These are phyloP conservation scores for Herpotrichia juniperi DNA, from an alignment of 2,329 filamentous ascomycete species.

Conservation along the genomic window DNA sequence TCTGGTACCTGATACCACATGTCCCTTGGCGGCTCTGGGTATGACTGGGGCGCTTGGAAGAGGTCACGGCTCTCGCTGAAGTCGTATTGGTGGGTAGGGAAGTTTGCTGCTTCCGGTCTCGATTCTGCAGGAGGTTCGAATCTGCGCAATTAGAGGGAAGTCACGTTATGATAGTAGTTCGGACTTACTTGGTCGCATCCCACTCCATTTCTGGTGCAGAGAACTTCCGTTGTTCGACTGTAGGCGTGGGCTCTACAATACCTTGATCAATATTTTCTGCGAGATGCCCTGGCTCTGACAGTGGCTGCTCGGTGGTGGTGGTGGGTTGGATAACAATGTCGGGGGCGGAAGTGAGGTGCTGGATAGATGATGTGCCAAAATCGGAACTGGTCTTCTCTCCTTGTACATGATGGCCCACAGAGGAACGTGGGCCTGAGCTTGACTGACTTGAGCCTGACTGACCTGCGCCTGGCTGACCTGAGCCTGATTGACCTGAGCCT, in stretches of 20 bases:
- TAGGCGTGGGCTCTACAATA: slow-evolving; percentile 50
- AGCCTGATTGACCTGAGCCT: slow-evolving; percentile 6
- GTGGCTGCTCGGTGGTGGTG: slow-evolving; percentile 49
- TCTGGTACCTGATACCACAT: slow-evolving; percentile 88
- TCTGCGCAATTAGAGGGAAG: slow-evolving; percentile 24
- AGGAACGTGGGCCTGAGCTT: slow-evolving; percentile 8
- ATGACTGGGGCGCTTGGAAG: slow-evolving; percentile 77
- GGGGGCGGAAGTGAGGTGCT: slow-evolving; percentile 22
- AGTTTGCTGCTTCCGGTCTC: slow-evolving; percentile 82
- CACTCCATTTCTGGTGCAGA: slow-evolving; percentile 65
- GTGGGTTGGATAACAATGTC: slow-evolving; percentile 33
- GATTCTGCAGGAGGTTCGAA: slow-evolving; percentile 65
- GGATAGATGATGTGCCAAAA: slow-evolving; percentile 16
- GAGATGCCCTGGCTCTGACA: slow-evolving; percentile 50
- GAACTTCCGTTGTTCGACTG: slow-evolving; percentile 57
- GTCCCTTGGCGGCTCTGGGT: slow-evolving; percentile 82
- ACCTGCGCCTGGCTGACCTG: no score
- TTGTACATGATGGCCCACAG: slow-evolving; percentile 31
- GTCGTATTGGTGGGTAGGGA: slow-evolving; percentile 77
- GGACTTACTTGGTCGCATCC: slow-evolving; percentile 65
- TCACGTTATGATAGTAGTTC: not conserved
- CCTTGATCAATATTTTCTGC: slow-evolving; percentile 53
- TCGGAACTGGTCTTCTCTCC: slow-evolving; percentile 32
- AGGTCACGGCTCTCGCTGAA: slow-evolving; percentile 80
- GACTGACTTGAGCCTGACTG: slow-evolving; percentile 8